Conservation (phyloP, 2,329 filamentous ascomycete species). For the Alternaria sp. region DNA sequence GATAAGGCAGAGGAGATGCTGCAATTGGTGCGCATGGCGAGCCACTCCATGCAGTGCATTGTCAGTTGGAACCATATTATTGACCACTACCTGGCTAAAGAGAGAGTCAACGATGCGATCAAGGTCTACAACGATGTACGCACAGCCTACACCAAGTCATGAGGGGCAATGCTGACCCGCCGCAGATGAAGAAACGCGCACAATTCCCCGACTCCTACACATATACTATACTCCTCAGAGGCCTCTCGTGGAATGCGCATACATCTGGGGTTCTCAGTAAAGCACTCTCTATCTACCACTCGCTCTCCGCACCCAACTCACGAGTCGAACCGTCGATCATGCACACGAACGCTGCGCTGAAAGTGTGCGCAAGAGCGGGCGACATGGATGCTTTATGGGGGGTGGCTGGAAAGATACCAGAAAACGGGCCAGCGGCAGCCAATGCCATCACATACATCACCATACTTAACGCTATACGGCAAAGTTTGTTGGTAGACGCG, state of each 20-base stretch:
- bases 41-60: slow-evolving; percentile 68
- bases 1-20: slow-evolving; percentile 73
- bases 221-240: slow-evolving; percentile 83
- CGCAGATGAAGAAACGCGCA: slow-evolving; percentile 88
- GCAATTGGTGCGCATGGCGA: slow-evolving; percentile 73
- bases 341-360: slow-evolving; percentile 88
- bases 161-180: slow-evolving; percentile 21
- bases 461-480: slow-evolving; percentile 77
- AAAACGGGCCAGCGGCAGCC: slow-evolving; percentile 68
- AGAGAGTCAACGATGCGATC: slow-evolving; percentile 70
- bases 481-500: slow-evolving; percentile 36
- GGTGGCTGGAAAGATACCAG: slow-evolving; percentile 76
- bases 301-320: slow-evolving; percentile 71
- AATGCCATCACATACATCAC: slow-evolving; percentile 81
- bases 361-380: slow-evolving; percentile 76
- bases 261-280: slow-evolving; percentile 69
- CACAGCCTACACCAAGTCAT: background rate
- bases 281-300: slow-evolving; percentile 79
- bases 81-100: slow-evolving; percentile 70
- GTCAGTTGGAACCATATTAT: slow-evolving; percentile 93
- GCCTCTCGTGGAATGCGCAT: slow-evolving; percentile 70
- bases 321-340: slow-evolving; percentile 76
- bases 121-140: slow-evolving; percentile 88
- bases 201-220: slow-evolving; percentile 83
- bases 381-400: slow-evolving; percentile 85